A percentile compares a stretch with the other conserved stretches of the same genome.
These are phyloP conservation scores for Fusarium miscanthi DNA, from an alignment of 2,329 filamentous ascomycete genomes.

Conservation along the genomic window DNA sequence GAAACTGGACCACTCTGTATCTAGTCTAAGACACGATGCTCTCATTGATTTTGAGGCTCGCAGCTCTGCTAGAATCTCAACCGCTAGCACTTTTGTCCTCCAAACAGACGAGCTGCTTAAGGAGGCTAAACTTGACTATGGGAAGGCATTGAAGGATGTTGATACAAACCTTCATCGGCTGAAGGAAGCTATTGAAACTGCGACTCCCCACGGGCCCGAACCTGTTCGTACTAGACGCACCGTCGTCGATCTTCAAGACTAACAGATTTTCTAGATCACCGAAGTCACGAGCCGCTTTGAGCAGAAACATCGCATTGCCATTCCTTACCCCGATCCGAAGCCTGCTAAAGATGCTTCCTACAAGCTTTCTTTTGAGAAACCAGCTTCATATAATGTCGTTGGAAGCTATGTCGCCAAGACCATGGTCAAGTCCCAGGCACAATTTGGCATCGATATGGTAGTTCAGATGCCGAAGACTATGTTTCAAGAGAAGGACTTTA, in stretches of 20 bases:
- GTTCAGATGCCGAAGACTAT: constrained; percentile 83
- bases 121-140: constrained; percentile 65
- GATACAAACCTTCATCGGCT: constrained; percentile 63
- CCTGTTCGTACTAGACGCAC: constrained; percentile 57
- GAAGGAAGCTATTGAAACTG: constrained; percentile 64
- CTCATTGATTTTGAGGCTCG: constrained; percentile 57
- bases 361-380: constrained; percentile 81
- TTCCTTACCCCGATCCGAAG: constrained; percentile 86
- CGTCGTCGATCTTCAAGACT: constrained; percentile 2
- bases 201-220: constrained; percentile 60
- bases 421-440: constrained; percentile 71
- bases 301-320: constrained; percentile 72
- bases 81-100: constrained; percentile 66
- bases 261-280: constrained; percentile 63
- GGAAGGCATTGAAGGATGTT: constrained; percentile 58
- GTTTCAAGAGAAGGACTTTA: constrained; percentile 94
- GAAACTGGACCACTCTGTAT: constrained; percentile 57
- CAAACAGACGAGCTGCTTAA: constrained; percentile 70
- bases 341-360: constrained; percentile 82
- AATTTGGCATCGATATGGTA: constrained; percentile 80
- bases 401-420: constrained; percentile 87
- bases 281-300: constrained; percentile 76
- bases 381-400: constrained; percentile 83
- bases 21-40: constrained; percentile 49
- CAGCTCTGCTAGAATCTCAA: constrained; percentile 54